A percentile compares a stretch with the other conserved stretches of the same genome.
phyloP scores from a whole-genome alignment of 1,139 yeast species.

The Blastobotrys buckinghamii region DNA sequence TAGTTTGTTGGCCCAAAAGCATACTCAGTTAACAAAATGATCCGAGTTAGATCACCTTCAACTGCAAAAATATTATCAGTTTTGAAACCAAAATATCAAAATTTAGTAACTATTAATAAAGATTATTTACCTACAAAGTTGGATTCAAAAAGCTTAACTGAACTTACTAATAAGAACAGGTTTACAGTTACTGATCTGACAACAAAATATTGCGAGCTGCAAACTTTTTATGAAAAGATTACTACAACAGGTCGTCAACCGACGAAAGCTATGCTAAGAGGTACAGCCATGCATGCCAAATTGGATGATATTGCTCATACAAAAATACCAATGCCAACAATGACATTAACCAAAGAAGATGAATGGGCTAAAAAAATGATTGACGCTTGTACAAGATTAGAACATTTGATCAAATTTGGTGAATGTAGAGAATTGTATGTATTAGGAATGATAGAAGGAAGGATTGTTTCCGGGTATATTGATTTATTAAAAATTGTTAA shows the following conservation, averaged over 20 bases:
- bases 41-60: too few relatives aligned
- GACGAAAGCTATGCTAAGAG: slow-evolving; percentile 23
- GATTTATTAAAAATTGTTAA: slow-evolving; percentile 19
- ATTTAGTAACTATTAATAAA: neutral
- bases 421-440: slow-evolving; percentile 30
- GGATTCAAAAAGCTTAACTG: neutral
- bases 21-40: too few relatives aligned
- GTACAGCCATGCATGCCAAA: slow-evolving; percentile 26
- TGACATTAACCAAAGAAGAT: slow-evolving; percentile 15
- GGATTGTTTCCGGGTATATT: slow-evolving; percentile 29
- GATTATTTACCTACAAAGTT: slow-evolving; percentile 7
- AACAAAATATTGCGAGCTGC: slow-evolving; percentile 28
- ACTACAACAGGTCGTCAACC: slow-evolving; percentile 7
- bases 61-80: too few relatives aligned
- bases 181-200: slow-evolving; percentile 28
- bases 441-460: slow-evolving; percentile 23
- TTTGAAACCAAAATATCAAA: neutral
- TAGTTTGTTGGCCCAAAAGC: slow-evolving; percentile 70
- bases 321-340: too few relatives aligned
- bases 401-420: slow-evolving; percentile 5
- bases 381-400: slow-evolving; percentile 2
- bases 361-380: slow-evolving; percentile 20
- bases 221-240: slow-evolving; percentile 20
- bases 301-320: too few relatives aligned
- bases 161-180: slow-evolving; percentile 8